Conservation (phyloP, 768 basidiomycete species). For the Dacryopinax spathularia region DNA sequence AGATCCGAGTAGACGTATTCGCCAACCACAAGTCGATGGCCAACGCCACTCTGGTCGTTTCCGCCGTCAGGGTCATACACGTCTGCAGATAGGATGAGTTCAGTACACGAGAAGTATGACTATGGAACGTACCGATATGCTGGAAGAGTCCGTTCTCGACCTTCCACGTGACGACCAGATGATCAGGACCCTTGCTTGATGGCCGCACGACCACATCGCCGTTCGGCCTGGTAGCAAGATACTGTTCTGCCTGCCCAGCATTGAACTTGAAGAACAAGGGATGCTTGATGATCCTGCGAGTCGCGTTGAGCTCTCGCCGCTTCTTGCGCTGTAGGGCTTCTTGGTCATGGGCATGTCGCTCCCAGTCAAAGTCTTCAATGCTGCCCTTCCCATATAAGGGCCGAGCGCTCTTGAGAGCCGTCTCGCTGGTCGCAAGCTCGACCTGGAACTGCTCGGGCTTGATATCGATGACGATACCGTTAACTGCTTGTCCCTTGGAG, state of each 20-base stretch:
- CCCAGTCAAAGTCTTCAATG: slow-evolving; percentile 44
- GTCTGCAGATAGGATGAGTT: slow-evolving; percentile 33
- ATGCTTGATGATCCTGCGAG: slow-evolving; percentile 84
- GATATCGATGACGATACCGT: slow-evolving; percentile 62
- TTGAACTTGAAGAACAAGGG: slow-evolving; percentile 97
- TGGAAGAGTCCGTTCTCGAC: slow-evolving; percentile 92
- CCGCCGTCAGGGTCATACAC: slow-evolving; percentile 71
- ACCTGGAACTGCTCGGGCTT: slow-evolving; percentile 54
- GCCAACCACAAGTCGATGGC: slow-evolving; percentile 55
- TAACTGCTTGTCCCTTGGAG: slow-evolving; percentile 66
- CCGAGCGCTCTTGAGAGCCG: not conserved
- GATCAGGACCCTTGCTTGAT: slow-evolving; percentile 83
- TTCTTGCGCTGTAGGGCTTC: slow-evolving; percentile 72
- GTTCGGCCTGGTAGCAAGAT: slow-evolving; percentile 75
- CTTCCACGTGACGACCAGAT: slow-evolving; percentile 98
- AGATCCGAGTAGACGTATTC: slow-evolving; percentile 81
- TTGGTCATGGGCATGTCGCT: slow-evolving; percentile 48
- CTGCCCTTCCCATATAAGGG: slow-evolving; percentile 37
- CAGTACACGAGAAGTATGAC: not conserved
- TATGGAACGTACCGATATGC: slow-evolving; percentile 61
- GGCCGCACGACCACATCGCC: slow-evolving; percentile 96
- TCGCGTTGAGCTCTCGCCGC: slow-evolving; percentile 62
- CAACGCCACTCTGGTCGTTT: slow-evolving; percentile 47
- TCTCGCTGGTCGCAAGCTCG: slow-evolving; percentile 50
- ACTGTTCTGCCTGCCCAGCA: slow-evolving; percentile 73